Base-by-base conservation (phyloP, 306 rosid species). In the Astragalus membranaceus region DNA sequence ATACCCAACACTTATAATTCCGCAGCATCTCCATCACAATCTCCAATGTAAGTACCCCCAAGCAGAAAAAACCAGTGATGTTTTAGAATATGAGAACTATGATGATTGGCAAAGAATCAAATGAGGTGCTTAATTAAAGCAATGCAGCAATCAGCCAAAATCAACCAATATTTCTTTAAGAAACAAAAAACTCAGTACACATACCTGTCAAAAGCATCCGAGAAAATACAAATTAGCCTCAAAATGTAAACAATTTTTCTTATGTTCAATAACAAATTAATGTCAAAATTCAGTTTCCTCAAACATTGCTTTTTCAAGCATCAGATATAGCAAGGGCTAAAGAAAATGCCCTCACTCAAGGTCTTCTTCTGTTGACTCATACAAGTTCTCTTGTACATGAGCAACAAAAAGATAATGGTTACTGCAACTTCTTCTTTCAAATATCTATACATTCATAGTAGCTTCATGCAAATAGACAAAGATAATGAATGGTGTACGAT, bases 311-410 rank as follows among this genome's bases (percentile, higher is more conserved):
- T 44, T 42, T 65, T 57, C 75, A 73, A 55, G 68, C 43, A 41
- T 67, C 70, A 61, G 75, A 58, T 72, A 62, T 48, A 72, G 62
- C 35, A 39, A 60, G 48, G 72, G 74, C 67, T 56, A 29, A 14
- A 65, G 77, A 81, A 56, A 67, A 81, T 32, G 35, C 69, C 81
- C 75, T 59, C 83, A 73, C 67, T 23, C 59, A 16, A 37, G 35
- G 42, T 66, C 81, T 20, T 63, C 79, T 53, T 72, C 58, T 39
- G 50, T 64, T 62, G 71, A 70, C 60, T 65, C 61, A 42, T 64
- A 83, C 85, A 73, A 52, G 49, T 81, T 72, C 51, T 68, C 73
- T 50, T 71, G 49, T 75, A 68, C 35, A 52, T 12, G 36, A 16
- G 58, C 42, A 52, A 58, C 69, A 70, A 62, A 56, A 64, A 65